These are phyloP conservation scores for Alnus rubra DNA, from an alignment of 306 rosid species.

Conservation along the genomic window DNA sequence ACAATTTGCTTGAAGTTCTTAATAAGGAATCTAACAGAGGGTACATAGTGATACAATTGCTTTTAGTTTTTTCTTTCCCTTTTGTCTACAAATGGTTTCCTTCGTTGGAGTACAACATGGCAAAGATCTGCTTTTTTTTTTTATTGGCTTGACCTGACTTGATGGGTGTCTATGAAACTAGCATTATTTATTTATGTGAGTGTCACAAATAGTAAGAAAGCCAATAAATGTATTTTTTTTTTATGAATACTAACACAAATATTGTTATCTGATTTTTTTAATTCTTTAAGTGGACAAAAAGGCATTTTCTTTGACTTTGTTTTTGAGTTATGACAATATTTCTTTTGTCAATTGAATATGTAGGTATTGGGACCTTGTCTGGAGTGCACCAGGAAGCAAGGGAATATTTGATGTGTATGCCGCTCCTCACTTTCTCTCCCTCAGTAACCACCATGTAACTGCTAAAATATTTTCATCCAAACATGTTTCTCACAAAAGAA, in stretches of 20 bases:
- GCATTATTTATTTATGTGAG: neutral
- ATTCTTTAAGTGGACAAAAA: neutral
- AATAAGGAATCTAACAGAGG: conserved; percentile 83
- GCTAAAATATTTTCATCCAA: conserved; percentile 10
- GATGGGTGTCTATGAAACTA: neutral
- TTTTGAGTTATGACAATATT: conserved; percentile 25
- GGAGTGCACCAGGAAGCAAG: conserved; percentile 86
- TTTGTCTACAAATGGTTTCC: conserved; percentile 3
- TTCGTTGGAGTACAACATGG: neutral
- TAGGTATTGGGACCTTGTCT: conserved; percentile 98
- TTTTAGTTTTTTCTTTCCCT: conserved; percentile 11
- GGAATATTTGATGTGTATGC: conserved; percentile 93
- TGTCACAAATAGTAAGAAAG: too few relatives aligned
- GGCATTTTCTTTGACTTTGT: neutral
- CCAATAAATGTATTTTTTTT: too few relatives aligned
- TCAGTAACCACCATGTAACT: conserved; percentile 1
- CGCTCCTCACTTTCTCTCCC: conserved; percentile 16
- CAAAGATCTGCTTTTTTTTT: neutral
- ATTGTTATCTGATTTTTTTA: neutral
- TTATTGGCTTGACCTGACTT: neutral
- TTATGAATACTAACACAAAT: neutral
- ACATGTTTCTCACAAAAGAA: conserved; percentile 1
- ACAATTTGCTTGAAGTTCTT: conserved; percentile 88
- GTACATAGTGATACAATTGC: conserved; percentile 35
- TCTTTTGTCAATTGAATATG: conserved; percentile 36